Percentiles rank a stretch among this genome's conserved stretches.
Evolutionary conservation across 2,329 filamentous ascomycete species (phyloP).

Genomic region (Verticillium nubilum): DNA sequence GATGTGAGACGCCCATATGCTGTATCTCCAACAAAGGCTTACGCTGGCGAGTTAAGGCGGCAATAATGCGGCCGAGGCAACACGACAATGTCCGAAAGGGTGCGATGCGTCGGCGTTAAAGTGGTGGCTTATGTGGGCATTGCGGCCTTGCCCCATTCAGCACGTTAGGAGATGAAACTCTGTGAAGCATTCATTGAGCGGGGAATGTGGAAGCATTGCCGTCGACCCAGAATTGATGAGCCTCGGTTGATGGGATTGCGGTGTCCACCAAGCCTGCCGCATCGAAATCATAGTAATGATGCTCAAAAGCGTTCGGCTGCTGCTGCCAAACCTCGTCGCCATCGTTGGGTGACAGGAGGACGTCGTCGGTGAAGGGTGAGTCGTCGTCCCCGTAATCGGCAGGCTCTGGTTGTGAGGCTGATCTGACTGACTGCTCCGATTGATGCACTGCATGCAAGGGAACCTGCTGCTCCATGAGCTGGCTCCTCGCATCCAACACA

Average conservation of each 20-base stretch:
- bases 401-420: not conserved
- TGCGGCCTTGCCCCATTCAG: not conserved
- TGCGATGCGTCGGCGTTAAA: not conserved
- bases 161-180: not conserved
- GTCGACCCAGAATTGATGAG: not conserved
- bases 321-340: not conserved
- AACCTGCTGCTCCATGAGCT: constrained; percentile 7
- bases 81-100: not conserved
- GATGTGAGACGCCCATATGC: not conserved
- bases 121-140: not conserved
- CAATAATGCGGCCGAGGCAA: not conserved
- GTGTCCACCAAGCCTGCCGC: not conserved
- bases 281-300: constrained; percentile 1
- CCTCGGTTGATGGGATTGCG: not conserved
- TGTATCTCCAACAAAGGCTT: not conserved
- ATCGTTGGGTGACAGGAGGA: not conserved
- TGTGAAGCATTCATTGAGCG: not conserved
- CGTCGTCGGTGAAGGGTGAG: not conserved
- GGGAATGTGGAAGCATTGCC: no score
- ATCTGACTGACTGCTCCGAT: not conserved
- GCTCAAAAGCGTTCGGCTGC: not conserved
- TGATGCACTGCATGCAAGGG: not conserved
- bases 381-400: not conserved
- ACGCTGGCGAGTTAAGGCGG: not conserved
- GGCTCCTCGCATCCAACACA: constrained; percentile 6